A percentile compares a stretch with the other conserved stretches of the same genome.
phyloP scores from a whole-genome alignment of 805 yeast species.

The Torulaspora franciscae region DNA sequence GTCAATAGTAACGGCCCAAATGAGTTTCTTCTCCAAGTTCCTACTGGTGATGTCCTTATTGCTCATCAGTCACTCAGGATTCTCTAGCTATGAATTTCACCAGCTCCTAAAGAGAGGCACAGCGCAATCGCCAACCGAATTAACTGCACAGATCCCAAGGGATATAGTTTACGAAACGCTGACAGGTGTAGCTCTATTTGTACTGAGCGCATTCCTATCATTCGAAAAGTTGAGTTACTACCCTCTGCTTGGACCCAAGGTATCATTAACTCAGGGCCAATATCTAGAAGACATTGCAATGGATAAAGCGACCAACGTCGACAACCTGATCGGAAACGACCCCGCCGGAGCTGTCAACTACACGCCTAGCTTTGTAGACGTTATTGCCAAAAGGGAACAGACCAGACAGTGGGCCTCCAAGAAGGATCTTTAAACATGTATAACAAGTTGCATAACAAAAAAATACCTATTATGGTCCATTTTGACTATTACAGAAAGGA shows the following conservation, averaged over 20 bases:
- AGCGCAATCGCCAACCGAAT: constrained; percentile 2
- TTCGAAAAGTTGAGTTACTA: constrained; percentile 24
- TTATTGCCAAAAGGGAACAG: constrained; percentile 24
- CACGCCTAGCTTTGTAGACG: constrained; percentile 29
- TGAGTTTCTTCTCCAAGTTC: constrained; percentile 18
- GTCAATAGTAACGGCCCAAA: constrained; percentile 1
- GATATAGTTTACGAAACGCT: constrained; percentile 32
- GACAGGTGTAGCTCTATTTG: constrained; percentile 24
- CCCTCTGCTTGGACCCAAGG: constrained; percentile 20
- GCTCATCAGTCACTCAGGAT: constrained; percentile 29
- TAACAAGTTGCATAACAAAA: constrained; percentile 1
- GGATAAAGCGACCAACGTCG: constrained; percentile 30
- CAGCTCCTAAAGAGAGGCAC: constrained; percentile 22
- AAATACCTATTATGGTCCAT: constrained; percentile 1
- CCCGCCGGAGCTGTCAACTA: constrained; percentile 30
- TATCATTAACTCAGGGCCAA: constrained; percentile 17
- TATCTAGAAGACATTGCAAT: constrained; percentile 30
- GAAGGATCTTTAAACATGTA: constrained; percentile 11
- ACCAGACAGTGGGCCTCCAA: constrained; percentile 19
- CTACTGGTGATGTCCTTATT: constrained; percentile 16
- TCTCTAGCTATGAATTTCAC: constrained; percentile 34
- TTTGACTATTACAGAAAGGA: constrained; percentile 12
- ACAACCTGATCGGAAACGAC: constrained; percentile 28
- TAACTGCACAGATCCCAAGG: constrained; percentile 18
- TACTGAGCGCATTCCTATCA: constrained; percentile 25